Base-by-base conservation (phyloP, 805 yeast species). In the Ogataea methanolica region DNA sequence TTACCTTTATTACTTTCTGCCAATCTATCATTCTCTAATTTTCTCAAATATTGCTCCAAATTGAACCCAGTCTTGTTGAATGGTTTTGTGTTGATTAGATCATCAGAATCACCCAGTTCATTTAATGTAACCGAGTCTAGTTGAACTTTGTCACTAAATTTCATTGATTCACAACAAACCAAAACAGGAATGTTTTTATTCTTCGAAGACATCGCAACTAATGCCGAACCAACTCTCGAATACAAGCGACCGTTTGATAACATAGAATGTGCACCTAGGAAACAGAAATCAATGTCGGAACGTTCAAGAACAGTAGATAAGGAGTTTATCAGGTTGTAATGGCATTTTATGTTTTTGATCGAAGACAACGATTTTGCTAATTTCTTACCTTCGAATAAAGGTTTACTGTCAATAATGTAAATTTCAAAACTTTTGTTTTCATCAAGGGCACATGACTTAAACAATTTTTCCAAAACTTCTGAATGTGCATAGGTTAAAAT, bases 241-340 rank as follows among this genome's bases (percentile, higher is more conserved):
- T 88, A 90, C 47, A 94, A 74, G 63, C 90, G 80, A 1, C 99
- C 99, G 62, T 94, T 94, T 8, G 97, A 89, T 48, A 94, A 75
- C 88, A 94, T 90, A 33, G 97, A 95, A 63, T 94, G 98, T 0
- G 98, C 98, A 15, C 99, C 99, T 34, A 94, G 72, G 65, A 94
- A 85, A 6, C 94, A 96, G 55, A 86, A 85, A 57, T 94, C 94
- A 33, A 94, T 92, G 64, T 88, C 90, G 0, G 66, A 54, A 46
- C 61, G 57, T 56, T 84, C 86, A 58, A 94, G 75, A 9, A 89
- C 82, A 23, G 94, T 82, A 4, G 91, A 79, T 43, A 94, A 72
- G 17, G 96, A 85, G 46, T 83, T 85, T 50, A 94, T 79, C 53
- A 90, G 70, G 19, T 85, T 87, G 61, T 94, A 94, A 43, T 88